Base-by-base conservation (phyloP, 768 basidiomycete species). In the Mycena olivaceomarginata region DNA sequence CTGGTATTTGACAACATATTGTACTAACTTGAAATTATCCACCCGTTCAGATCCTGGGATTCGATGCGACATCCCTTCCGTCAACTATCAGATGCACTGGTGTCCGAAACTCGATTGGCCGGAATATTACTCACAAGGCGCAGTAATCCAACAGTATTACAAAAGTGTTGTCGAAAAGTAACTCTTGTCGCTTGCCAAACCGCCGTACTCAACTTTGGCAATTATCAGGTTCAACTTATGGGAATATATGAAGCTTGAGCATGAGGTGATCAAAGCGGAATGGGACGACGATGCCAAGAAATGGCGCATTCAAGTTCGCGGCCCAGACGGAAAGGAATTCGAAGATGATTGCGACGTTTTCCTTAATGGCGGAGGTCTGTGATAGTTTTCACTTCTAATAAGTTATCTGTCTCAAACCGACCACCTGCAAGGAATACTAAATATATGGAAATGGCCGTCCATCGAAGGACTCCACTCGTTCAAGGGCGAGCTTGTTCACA, bases 371-470 rank as follows among this genome's bases (percentile, higher is more conserved):
- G 81, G 81, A 72, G 81, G 81, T 82, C 31, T 3, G 76, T 66
- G 39, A 45, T 43, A 31, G 31, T 39, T 0, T 71, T n/a, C 48
- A 11, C 25, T 15, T 43, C 31, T 1, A 64, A 45, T 31, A 31
- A 31, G 31, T 22, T 31, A 9, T 39, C 12, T 18, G 22, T 9
- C 5, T 25, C 37, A 60, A 15, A 37, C 67, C 22, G 59, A 69
- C 2, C 18, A 5, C 25, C 9, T 66, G 0, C 74, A 20, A 82
- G 81, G 81, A 8, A 74, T 81, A 41, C 48, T 82, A 5, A 82
- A 82, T 69, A 60, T 74, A 15, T 92, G 90, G 90, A 86, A 86
- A 43, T 92, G 90, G 92, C 92, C 91, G 1, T 83, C 88, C 12
- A 91, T 92, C 59, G 82, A 83, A 7, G 91, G 90, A 5, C 72